Conservation (phyloP, 169 alveolate genomes). For the Theileria annulata region DNA sequence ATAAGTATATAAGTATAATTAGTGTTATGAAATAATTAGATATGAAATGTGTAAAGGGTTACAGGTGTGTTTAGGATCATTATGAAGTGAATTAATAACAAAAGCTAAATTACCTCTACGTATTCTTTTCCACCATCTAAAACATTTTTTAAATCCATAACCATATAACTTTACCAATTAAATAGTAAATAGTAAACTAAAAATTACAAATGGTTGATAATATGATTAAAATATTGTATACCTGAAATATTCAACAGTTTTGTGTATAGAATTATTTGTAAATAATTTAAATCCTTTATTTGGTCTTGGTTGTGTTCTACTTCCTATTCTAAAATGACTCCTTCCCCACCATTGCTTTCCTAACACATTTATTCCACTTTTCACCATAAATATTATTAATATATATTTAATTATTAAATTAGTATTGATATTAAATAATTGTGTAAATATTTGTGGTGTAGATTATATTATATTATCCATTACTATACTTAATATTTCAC, state of each 20-base stretch:
- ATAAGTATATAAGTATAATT: too few species aligned
- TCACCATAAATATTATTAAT: constrained; percentile 20
- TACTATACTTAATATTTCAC: background rate
- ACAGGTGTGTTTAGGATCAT: background rate
- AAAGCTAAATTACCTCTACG: constrained; percentile 58
- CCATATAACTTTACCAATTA: background rate
- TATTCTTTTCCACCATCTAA: constrained; percentile 63
- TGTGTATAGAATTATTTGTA: constrained; percentile 25
- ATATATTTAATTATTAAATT: too few species aligned
- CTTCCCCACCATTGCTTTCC: constrained; percentile 74
- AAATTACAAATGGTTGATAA: background rate
- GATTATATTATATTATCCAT: constrained; percentile 1
- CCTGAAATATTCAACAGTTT: constrained; percentile 63
- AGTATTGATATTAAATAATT: too few species aligned
- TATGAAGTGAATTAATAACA: constrained; percentile 12
- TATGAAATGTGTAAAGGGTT: too few species aligned
- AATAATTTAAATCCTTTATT: constrained; percentile 58
- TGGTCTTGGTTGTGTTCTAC: constrained; percentile 67
- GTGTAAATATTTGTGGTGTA: background rate
- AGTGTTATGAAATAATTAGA: too few species aligned
- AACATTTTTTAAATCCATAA: too few species aligned
- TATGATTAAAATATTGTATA: background rate
- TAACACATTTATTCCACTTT: constrained; percentile 23
- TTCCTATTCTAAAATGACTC: constrained; percentile 62
- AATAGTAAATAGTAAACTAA: background rate